Base-by-base conservation (phyloP, 331 rosid genomes). In the Pyracantha coccinea region DNA sequence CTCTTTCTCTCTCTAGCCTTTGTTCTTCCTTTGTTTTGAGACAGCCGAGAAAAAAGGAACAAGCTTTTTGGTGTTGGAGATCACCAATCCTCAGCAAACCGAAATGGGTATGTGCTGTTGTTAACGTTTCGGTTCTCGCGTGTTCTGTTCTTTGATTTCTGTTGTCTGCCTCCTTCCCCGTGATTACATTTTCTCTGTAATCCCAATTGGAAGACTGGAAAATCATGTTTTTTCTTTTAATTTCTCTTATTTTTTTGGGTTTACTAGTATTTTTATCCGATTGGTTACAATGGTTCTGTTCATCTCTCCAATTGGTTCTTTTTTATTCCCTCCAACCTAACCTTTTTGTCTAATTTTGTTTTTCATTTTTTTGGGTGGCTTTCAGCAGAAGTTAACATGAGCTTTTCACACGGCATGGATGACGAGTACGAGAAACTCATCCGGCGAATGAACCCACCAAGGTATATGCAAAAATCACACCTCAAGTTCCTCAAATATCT, bases 401-500 rank as follows among this genome's bases (percentile, higher is more conserved):
- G 88, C 78, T 90, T 86, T 71, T 90, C 99, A 66, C 81, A 85
- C 74, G 91, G 88, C 83, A 92, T 86, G 90, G 93, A 90, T 77
- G 91, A 86, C 82, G 99, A 95, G 68, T 95, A 90, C 81, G 97
- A 79, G 82, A 95, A 92, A 78, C 92, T 95, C 73, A 87, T 90
- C 77, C 78, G 96, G 77, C 84, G 99, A 86, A 69, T 95, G 97
- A 90, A 95, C 81, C 97, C 97, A 54, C 97, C 99, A 38, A 87
- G 97, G 99, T 94, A 64, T 78, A 55, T 5, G 57, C 57, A 50
- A 50, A 5, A 50, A 50, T 19, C 57, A 53, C n/a, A 50, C 73
- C 41, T 60, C 28, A 68, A 66, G 66, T 59, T 68, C 57, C 82
- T 69, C 77, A 24, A 58, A 62, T 16, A 75, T 73, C 73, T 12